Base-by-base conservation (phyloP, 768 basidiomycete genomes). In the Imleria badia region DNA sequence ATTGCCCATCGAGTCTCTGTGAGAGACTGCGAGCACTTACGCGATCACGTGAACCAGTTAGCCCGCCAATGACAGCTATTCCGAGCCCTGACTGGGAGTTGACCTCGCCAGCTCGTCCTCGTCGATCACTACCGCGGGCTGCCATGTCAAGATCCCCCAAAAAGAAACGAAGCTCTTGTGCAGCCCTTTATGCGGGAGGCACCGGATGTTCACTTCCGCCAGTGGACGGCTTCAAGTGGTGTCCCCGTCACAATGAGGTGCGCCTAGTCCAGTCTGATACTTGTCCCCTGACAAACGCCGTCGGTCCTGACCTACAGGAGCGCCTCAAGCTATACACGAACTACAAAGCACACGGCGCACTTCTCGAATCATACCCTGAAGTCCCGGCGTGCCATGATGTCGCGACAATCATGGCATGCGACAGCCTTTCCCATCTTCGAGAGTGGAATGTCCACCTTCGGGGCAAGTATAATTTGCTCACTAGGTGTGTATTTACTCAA, bases 251-350 rank as follows among this genome's bases (percentile, higher is more conserved):
- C 44, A 69, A 71, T 35, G 71, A 72, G 55, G 70, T 63, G 15
- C 13, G 62, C 43, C 38, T 30, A 20, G 13, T 17, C 19, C 17
- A 23, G 8, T 33, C 40, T 19, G 10, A 10, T 34, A 15, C 12
- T n/a, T 33, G n/a, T 38, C 11, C 39, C 19, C 13, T 26, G 15
- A 34, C 26, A 19, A 26, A 23, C 4, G 6, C 14, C 5, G 2
- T 15, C 29, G 34, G 15, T 5, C 29, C 48, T 40, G 13, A 34
- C 23, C 7, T 26, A 23, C 41, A 60, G 72, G 71, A 75, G 51
- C 67, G 75, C n/a, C 61, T 67, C 29, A 76, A 70, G 51, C 60
- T 75, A 11, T 75, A 76, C 59, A 45, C 59, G 45, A 72, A 68
- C 33, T 75, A 76, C 58, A 76, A 76, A 49, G 48, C 63, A 12